Evolutionary conservation across 1,284 basidiomycete genomes (phyloP).

Genomic region (Fomitiporia mediterranea): DNA sequence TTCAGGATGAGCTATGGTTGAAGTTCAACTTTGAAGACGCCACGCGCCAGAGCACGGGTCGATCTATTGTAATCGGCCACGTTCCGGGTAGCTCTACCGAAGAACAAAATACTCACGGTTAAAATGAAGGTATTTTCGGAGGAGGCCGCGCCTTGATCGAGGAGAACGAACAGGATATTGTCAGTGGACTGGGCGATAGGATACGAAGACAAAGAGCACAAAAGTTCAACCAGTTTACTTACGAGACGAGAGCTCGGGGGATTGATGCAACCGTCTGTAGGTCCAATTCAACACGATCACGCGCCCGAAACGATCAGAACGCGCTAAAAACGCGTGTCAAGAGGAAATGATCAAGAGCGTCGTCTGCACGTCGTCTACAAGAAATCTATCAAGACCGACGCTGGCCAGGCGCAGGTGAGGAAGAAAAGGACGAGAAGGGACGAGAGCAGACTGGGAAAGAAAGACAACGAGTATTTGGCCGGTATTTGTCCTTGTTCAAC

Average conservation of each 20-base stretch:
- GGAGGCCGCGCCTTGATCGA: slow-evolving; percentile 46
- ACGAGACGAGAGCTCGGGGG: slow-evolving; percentile 3
- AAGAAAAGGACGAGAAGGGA: neutral
- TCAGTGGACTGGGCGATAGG: neutral
- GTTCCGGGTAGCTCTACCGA: slow-evolving; percentile 33
- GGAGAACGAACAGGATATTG: slow-evolving; percentile 8
- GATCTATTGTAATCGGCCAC: slow-evolving; percentile 13
- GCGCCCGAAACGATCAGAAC: neutral
- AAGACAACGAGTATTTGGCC: slow-evolving; percentile 9
- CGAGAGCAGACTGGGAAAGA: neutral
- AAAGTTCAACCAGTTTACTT: neutral
- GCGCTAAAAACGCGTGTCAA: neutral
- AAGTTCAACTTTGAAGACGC: slow-evolving; percentile 8
- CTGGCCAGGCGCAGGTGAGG: slow-evolving; percentile 1
- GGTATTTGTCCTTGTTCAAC: slow-evolving; percentile 13
- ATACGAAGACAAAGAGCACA: slow-evolving; percentile 11
- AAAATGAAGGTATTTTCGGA: slow-evolving; percentile 60
- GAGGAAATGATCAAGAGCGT: neutral
- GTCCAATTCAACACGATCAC: slow-evolving; percentile 13
- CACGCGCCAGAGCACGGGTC: slow-evolving; percentile 1
- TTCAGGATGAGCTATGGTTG: slow-evolving; percentile 1
- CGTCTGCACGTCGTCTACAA: too few species aligned
- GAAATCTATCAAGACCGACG: slow-evolving; percentile 3
- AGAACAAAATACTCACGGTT: slow-evolving; percentile 37
- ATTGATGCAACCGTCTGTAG: slow-evolving; percentile 12